Conservation (phyloP, 352 stramenopile genomes). For the Thalassiosira tumida region DNA sequence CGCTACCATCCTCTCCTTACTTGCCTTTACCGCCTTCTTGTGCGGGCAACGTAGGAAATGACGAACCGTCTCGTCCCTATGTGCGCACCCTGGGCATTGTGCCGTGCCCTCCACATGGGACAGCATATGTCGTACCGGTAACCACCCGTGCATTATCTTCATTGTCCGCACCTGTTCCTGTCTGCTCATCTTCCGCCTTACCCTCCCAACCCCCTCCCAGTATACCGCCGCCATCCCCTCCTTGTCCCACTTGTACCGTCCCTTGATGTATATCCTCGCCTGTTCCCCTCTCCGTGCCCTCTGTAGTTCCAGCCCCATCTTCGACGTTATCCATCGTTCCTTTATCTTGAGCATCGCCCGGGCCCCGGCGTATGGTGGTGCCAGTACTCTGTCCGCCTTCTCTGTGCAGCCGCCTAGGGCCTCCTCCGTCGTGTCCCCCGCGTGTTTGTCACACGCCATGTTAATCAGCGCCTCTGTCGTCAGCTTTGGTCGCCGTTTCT, state of each 20-base stretch:
- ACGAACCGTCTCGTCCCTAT: neutral
- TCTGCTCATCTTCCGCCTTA: neutral
- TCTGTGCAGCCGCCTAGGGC: neutral
- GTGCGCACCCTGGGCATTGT: conserved; percentile 42
- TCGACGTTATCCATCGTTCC: conserved; percentile 29
- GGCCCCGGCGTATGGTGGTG: conserved; percentile 18
- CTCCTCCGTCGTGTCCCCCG: neutral
- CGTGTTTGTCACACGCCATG: conserved; percentile 32
- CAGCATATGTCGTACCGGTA: conserved; percentile 32
- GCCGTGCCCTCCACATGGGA: neutral
- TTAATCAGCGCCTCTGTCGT: neutral
- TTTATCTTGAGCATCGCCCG: conserved; percentile 26
- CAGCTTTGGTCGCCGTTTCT: too few relatives aligned
- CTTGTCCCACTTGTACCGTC: conserved; percentile 14
- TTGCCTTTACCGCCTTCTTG: neutral
- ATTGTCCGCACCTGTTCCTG: conserved; percentile 9
- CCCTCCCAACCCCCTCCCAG: neutral
- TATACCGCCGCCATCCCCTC: neutral
- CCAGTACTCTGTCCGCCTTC: neutral
- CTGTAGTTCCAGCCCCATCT: neutral
- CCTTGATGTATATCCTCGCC: neutral
- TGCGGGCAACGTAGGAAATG: conserved; percentile 41
- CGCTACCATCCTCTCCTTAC: conserved; percentile 8
- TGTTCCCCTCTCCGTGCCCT: neutral
- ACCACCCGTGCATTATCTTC: conserved; percentile 62